Percentiles rank a stretch among this genome's conserved stretches.
Conservation (phyloP, 2,329 filamentous ascomycete species). For the Alternaria conjuncta region DNA sequence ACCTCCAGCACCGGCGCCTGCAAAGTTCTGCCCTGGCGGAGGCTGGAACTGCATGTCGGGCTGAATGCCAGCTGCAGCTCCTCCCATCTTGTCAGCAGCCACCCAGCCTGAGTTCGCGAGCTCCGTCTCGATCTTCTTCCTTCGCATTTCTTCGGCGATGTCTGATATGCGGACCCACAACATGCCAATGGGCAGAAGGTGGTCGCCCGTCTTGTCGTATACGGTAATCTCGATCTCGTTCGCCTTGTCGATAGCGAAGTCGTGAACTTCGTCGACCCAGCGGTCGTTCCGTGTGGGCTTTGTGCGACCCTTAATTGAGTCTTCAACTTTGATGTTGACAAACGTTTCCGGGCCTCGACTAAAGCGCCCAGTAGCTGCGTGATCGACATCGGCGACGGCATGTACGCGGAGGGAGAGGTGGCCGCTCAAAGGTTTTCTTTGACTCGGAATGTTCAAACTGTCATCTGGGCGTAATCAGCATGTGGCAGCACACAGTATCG, state of each 20-base stretch:
- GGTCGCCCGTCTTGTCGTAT: constrained; percentile 90
- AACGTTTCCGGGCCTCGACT: constrained; percentile 92
- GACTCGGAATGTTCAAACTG: constrained; percentile 91
- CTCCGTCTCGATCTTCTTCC: constrained; percentile 96
- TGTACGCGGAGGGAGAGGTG: constrained; percentile 86
- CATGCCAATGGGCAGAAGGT: constrained; percentile 90
- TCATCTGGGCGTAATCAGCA: constrained; percentile 70
- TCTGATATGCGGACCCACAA: constrained; percentile 97
- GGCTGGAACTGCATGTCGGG: constrained; percentile 63
- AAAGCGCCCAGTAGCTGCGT: constrained; percentile 82
- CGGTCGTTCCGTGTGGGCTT: constrained; percentile 83
- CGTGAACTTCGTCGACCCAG: constrained; percentile 92
- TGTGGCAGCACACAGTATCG: not conserved
- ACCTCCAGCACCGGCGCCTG: constrained; percentile 43
- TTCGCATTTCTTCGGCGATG: constrained; percentile 95
- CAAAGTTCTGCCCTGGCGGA: constrained; percentile 52
- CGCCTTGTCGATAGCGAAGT: constrained; percentile 94
- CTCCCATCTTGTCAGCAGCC: constrained; percentile 92
- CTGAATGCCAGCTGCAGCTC: constrained; percentile 56
- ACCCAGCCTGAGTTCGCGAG: constrained; percentile 96
- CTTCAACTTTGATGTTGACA: constrained; percentile 95
- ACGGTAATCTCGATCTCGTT: constrained; percentile 98
- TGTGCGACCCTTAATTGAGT: constrained; percentile 87
- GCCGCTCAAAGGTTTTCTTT: constrained; percentile 94
- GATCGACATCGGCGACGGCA: constrained; percentile 92